Evolutionary conservation across 1,284 basidiomycete genomes (phyloP).

Genomic region (Ustilago trichophora): DNA sequence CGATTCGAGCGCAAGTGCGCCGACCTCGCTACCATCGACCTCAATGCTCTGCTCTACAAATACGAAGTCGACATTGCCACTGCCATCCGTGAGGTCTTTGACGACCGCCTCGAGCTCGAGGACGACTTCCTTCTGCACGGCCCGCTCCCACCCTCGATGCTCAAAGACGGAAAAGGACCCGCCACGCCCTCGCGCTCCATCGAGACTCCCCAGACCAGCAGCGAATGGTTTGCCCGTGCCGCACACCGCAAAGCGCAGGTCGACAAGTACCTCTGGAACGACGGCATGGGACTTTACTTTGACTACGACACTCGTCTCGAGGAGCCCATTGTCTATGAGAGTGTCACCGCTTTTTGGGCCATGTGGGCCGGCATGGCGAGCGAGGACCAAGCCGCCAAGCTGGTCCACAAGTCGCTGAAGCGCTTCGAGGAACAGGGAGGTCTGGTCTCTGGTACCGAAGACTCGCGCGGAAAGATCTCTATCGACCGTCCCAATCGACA

Average conservation of each 20-base stretch:
- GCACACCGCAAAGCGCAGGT: constrained; percentile 73
- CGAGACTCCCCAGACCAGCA: constrained; percentile 63
- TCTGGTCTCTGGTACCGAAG: constrained; percentile 95
- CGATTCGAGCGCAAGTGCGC: constrained; percentile 92
- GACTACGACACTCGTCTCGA: constrained; percentile 92
- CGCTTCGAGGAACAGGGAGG: constrained; percentile 97
- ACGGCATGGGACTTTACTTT: constrained; percentile 91
- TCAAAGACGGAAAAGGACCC: constrained; percentile 35
- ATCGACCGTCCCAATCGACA: constrained; percentile 97
- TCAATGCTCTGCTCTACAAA: constrained; percentile 85
- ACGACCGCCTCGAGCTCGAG: constrained; percentile 86
- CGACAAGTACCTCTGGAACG: constrained; percentile 96
- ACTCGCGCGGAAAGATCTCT: constrained; percentile 92
- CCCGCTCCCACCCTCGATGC: constrained; percentile 45
- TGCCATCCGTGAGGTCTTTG: constrained; percentile 91
- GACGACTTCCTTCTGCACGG: constrained; percentile 77
- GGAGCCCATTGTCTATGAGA: constrained; percentile 92
- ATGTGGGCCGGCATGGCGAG: constrained; percentile 97
- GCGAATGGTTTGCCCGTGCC: constrained; percentile 64
- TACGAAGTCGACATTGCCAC: constrained; percentile 66
- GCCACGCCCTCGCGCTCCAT: constrained; percentile 73
- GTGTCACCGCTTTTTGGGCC: constrained; percentile 93
- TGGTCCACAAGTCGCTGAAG: constrained; percentile 86
- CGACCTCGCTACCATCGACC: constrained; percentile 93
- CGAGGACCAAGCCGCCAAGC: constrained; percentile 89